Base-by-base conservation (phyloP, 352 stramenopile genomes). In the Globisporangium recalcitrans region DNA sequence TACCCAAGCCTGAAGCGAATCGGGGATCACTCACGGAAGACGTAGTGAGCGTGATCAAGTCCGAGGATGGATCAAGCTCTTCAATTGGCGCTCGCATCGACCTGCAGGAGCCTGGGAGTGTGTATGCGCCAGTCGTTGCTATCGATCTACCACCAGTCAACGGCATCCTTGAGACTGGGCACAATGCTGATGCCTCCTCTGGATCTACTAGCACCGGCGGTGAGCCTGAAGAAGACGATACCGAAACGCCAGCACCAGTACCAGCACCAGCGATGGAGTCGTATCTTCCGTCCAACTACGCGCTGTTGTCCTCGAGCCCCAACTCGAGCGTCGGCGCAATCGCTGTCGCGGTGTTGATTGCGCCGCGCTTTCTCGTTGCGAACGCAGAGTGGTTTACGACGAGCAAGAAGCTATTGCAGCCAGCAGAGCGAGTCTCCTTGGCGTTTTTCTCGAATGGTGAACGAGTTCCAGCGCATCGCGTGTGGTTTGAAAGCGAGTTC, bases 401-500 rank as follows among this genome's bases (percentile, higher is more conserved):
- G n/a, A n/a, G n/a, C n/a, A n/a, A n/a, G n/a, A n/a, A n/a, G n/a
- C n/a, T n/a, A n/a, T n/a, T n/a, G n/a, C 47, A 53, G 24, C 47
- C 24, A 47, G 40, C 40, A 22, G 40, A 47, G 14, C 14, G 19
- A 19, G 8, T 47, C 40, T 47, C 26, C 5, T 34, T 16, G 47
- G 47, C 24, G 13, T 19, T 53, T 29, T 55, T 55, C 49, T 8
- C 27, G 1, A 31, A 38, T 38, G 27, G 31, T 7, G 14, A 34
- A 2, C 26, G 19, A n/a, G 16, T 38, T 21, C 27, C 16, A 38
- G 49, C 38, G 49, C 49, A 9, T 19, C 49, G 26, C 16, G 10
- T 55, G 49, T 55, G 49, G 49, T 2, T 38, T 22, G 49, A 55
- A 6, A 55, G 26, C 3, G 16, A 55, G 1, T 55, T 55, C 49